Base-by-base conservation (phyloP, 805 yeast species). In the Barnettozyma californica region DNA sequence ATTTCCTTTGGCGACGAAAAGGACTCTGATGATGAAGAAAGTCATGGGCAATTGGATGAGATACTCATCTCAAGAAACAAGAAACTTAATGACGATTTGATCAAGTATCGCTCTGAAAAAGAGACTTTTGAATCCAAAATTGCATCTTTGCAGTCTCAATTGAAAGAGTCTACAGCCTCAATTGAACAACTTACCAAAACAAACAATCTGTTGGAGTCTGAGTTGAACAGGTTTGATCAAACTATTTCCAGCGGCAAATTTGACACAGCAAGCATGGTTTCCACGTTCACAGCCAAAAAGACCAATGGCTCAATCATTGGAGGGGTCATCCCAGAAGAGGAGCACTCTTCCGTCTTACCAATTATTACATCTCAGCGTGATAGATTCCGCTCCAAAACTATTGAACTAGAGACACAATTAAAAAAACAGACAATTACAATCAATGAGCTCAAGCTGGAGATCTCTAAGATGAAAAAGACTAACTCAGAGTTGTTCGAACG, bases 291-390 rank as follows among this genome's bases (percentile, higher is more conserved):
- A 14, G 65, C 73, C 50, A 72, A 70, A 18, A 63, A 68, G 29
- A 16, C 41, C 26, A 38, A 60, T 44, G 60, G 66, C 41, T 77
- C 81, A 1, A 73, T 73, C 43, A 73, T 74, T 5, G 79, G 80
- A 23, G 70, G 71, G 11, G 50, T 53, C 48, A 64, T 67, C 10
- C 66, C 56, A 60, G 81, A 56, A 14, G 46, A 46, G 11, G 49
- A 46, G 19, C 49, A 48, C 45, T 60, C 72, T 11, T 76, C 81
- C 4, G 79, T 91, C 26, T 66, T 92, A 44, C 95, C 95, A 1
- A 89, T 92, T 46, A 80, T 94, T 26, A 90, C 97, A 13, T 91
- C 92, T 61, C 99, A 92, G 69, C 81, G 99, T 64, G 99, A 92
- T 65, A 73, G 99, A 53, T 90, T 91, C 72, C 81, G 95, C 58